phyloP scores from a whole-genome alignment of 1,284 basidiomycete genomes.

The Papiliotrema terrestris region DNA sequence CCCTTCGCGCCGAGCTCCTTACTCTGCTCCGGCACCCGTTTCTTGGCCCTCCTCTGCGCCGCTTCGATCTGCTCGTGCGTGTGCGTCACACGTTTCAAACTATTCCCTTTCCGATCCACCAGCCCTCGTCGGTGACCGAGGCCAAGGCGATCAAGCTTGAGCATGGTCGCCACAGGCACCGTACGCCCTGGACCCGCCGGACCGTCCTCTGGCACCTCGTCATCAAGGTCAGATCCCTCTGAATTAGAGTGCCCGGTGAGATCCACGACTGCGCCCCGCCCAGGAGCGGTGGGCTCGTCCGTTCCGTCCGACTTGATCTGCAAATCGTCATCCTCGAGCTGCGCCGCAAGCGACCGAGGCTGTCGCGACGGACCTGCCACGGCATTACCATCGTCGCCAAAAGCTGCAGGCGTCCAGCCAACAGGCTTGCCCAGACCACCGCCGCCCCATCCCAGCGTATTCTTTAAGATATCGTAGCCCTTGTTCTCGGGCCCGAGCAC shows the following conservation, averaged over 20 bases:
- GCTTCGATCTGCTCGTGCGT: conserved; percentile 32
- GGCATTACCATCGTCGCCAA: not conserved
- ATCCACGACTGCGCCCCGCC: no score
- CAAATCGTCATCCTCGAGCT: not conserved
- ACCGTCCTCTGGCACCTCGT: conserved; percentile 7
- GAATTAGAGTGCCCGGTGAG: no score
- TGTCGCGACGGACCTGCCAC: not conserved
- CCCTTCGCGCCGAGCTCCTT: conserved; percentile 27
- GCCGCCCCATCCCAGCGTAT: conserved; percentile 38
- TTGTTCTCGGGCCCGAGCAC: conserved; percentile 44
- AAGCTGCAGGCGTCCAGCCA: conserved; percentile 10
- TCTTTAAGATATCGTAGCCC: conserved; percentile 36
- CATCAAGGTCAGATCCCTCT: no score
- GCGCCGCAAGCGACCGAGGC: not conserved
- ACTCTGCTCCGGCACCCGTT: conserved; percentile 3
- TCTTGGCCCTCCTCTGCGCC: conserved; percentile 27
- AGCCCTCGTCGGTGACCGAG: conserved; percentile 25
- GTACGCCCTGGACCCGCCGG: conserved; percentile 34
- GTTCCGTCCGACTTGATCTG: no score
- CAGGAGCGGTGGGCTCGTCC: no score
- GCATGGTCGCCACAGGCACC: conserved; percentile 36
- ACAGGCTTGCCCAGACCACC: conserved; percentile 39
- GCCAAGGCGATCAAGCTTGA: conserved; percentile 43
- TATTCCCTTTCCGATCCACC: conserved; percentile 1
- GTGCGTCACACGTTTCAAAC: conserved; percentile 35